Evolutionary conservation across 805 yeast species (phyloP).

Genomic region (Wickerhamomyces chambardii): DNA sequence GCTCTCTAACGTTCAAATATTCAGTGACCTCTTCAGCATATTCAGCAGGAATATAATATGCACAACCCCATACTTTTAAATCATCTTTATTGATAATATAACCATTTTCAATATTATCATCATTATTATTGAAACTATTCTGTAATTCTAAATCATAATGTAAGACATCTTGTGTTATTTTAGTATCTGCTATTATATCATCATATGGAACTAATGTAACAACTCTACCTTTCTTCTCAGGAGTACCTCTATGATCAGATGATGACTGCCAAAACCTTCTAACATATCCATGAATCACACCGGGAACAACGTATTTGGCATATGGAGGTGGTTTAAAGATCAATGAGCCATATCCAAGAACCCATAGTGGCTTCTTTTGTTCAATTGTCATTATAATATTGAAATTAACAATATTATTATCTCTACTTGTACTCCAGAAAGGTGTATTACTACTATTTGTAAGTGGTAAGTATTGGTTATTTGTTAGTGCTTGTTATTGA

Average conservation of each 20-base stretch:
- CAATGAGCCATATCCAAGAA: conserved; percentile 85
- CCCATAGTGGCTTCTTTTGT: conserved; percentile 49
- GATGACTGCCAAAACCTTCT: conserved; percentile 91
- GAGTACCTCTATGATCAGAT: conserved; percentile 86
- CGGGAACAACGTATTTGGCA: conserved; percentile 53
- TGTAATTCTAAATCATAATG: conserved; percentile 11
- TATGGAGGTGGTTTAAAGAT: conserved; percentile 87
- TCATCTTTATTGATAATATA: conserved; percentile 28
- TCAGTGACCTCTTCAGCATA: conserved; percentile 51
- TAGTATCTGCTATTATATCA: conserved; percentile 33
- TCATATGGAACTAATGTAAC: conserved; percentile 66
- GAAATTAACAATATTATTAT: too few relatives aligned
- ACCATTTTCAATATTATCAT: conserved; percentile 5
- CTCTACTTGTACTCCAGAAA: too few relatives aligned
- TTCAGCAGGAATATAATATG: conserved; percentile 68
- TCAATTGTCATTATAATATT: conserved; percentile 1
- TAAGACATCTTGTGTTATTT: conserved; percentile 33
- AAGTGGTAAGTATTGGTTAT: too few relatives aligned
- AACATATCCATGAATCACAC: conserved; percentile 65
- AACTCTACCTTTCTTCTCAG: conserved; percentile 81
- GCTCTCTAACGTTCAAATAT: conserved; percentile 76
- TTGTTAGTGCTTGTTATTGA: too few relatives aligned
- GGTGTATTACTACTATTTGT: too few relatives aligned
- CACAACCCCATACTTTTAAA: conserved; percentile 67
- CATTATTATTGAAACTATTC: too few relatives aligned